Conservation (phyloP, 495 filamentous ascomycete genomes). For the Sporormia fimetaria region DNA sequence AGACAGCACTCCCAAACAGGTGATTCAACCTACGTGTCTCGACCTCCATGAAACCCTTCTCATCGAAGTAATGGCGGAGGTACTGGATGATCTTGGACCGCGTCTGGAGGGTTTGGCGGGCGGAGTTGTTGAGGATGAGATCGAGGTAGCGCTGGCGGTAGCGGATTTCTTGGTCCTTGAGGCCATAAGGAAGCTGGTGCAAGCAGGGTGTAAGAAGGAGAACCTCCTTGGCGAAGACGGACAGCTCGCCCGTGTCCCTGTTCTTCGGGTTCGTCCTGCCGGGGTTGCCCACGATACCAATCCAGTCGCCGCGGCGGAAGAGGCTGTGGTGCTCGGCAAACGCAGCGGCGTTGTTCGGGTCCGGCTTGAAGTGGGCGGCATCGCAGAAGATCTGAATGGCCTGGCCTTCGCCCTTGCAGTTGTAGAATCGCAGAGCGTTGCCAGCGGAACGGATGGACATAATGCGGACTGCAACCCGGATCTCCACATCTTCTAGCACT, state of each 20-base stretch:
- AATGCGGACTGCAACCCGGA: conserved; percentile 74
- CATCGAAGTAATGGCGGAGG: conserved; percentile 78
- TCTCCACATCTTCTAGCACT: conserved; percentile 53
- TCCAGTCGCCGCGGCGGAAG: conserved; percentile 80
- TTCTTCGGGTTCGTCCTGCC: conserved; percentile 85
- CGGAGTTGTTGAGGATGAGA: conserved; percentile 81
- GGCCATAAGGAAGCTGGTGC: conserved; percentile 87
- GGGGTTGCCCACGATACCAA: conserved; percentile 79
- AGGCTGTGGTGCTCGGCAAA: conserved; percentile 80
- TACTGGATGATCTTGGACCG: conserved; percentile 75
- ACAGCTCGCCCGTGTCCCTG: conserved; percentile 72
- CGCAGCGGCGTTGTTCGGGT: conserved; percentile 46
- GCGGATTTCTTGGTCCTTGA: conserved; percentile 87
- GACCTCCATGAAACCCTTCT: conserved; percentile 79
- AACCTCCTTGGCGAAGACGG: conserved; percentile 82
- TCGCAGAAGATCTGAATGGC: conserved; percentile 89
- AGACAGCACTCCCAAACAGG: no score
- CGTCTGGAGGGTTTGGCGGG: conserved; percentile 67
- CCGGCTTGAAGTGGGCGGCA: conserved; percentile 40
- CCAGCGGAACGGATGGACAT: conserved; percentile 63
- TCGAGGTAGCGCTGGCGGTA: conserved; percentile 89
- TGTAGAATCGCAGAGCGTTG: conserved; percentile 83
- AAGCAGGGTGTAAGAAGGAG: conserved; percentile 80
- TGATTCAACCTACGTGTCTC: no score
- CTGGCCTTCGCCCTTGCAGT: conserved; percentile 70